Percentiles rank a stretch among this genome's conserved stretches.
phyloP scores from a whole-genome alignment of 1,284 basidiomycete species.

The Mrakiaceae sp. region DNA sequence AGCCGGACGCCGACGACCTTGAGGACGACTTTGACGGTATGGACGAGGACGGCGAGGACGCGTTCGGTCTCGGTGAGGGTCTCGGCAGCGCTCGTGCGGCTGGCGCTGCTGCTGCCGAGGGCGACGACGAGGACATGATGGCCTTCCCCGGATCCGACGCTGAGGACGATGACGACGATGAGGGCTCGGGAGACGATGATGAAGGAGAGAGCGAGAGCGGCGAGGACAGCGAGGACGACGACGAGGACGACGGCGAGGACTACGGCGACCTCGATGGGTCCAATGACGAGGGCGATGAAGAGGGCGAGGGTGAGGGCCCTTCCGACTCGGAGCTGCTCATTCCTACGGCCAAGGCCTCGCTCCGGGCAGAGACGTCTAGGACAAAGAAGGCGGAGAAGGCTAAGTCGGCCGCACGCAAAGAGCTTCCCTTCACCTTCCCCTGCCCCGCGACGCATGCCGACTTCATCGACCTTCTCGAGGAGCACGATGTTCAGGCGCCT shows the following conservation, averaged over 20 bases:
- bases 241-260: conserved; percentile 27
- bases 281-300: conserved; percentile 34
- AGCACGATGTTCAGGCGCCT: conserved; percentile 37
- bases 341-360: not conserved
- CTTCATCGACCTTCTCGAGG: conserved; percentile 68
- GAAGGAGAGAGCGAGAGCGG: conserved; percentile 27
- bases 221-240: conserved; percentile 26
- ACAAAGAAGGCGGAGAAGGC: conserved; percentile 30
- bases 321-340: conserved; percentile 21
- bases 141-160: conserved; percentile 18
- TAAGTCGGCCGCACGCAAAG: conserved; percentile 44
- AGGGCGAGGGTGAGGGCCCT: conserved; percentile 27
- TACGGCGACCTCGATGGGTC: conserved; percentile 26
- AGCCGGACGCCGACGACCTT: conserved; percentile 65
- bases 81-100: conserved; percentile 43
- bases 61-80: conserved; percentile 33
- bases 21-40: conserved; percentile 69
- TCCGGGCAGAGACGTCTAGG: not conserved
- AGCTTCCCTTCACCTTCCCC: conserved; percentile 83
- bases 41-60: conserved; percentile 39
- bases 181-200: conserved; percentile 26
- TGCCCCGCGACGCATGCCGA: conserved; percentile 80
- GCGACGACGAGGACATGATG: conserved; percentile 31
- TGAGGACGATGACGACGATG: conserved; percentile 28
- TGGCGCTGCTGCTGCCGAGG: conserved; percentile 32